Conservation (phyloP, 352 stramenopile species). For the Globisporangium viniferum region DNA sequence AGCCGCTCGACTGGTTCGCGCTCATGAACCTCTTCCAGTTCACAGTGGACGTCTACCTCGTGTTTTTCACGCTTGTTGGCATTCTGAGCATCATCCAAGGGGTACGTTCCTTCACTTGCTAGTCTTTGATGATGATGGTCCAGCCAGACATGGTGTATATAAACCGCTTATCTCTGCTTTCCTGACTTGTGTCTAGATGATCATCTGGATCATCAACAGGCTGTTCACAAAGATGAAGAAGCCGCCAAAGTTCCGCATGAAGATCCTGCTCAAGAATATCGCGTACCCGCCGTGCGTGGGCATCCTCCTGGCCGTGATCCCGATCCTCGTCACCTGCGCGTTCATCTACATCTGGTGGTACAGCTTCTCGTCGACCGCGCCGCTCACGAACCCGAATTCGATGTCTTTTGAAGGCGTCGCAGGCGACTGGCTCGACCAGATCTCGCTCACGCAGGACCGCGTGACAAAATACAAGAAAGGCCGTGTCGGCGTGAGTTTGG, state of each 20-base stretch:
- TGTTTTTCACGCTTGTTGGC: slow-evolving; percentile 92
- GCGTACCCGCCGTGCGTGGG: slow-evolving; percentile 82
- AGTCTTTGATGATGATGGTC: slow-evolving; percentile 3
- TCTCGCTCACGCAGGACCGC: slow-evolving; percentile 71
- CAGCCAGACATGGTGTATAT: too few species aligned
- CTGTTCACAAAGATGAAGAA: slow-evolving; percentile 95
- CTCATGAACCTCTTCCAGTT: slow-evolving; percentile 97
- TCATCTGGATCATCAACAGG: slow-evolving; percentile 93
- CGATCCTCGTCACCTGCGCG: slow-evolving; percentile 45
- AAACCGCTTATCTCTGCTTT: neutral
- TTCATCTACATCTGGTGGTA: slow-evolving; percentile 85
- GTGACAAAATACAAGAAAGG: slow-evolving; percentile 86
- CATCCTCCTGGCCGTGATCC: slow-evolving; percentile 58
- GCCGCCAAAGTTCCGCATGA: slow-evolving; percentile 91
- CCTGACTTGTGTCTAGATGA: slow-evolving; percentile 32
- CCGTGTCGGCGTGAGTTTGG: slow-evolving; percentile 78
- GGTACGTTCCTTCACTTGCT: slow-evolving; percentile 25
- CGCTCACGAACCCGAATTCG: slow-evolving; percentile 44
- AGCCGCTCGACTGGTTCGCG: slow-evolving; percentile 90
- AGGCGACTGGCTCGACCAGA: slow-evolving; percentile 87
- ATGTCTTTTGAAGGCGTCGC: slow-evolving; percentile 83
- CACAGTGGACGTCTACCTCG: slow-evolving; percentile 90
- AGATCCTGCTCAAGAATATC: slow-evolving; percentile 89
- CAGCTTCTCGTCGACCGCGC: slow-evolving; percentile 40
- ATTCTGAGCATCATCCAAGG: slow-evolving; percentile 85